Percentiles rank a stretch among this genome's conserved stretches.
Conservation (phyloP, 1,284 basidiomycete species). For the Sporisorium exsertum region DNA sequence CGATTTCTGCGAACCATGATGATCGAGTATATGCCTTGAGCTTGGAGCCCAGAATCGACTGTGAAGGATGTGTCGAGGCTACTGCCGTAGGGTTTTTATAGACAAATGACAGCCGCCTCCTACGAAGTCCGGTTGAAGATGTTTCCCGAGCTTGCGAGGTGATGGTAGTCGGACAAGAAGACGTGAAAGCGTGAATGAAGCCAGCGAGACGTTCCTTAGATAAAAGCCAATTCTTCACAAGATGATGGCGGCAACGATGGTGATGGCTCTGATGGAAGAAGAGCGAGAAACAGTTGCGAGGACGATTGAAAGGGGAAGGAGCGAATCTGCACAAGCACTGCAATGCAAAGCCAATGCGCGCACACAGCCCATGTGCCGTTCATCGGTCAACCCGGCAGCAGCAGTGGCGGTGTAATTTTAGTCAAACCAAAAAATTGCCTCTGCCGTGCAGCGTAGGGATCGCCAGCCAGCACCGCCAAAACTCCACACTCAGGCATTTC, state of each 20-base stretch:
- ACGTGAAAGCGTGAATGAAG: background rate
- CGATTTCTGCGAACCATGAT: slow-evolving; percentile 29
- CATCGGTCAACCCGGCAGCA: background rate
- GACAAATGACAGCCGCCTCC: slow-evolving; percentile 10
- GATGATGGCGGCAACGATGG: background rate
- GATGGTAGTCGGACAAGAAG: background rate
- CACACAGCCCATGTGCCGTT: slow-evolving; percentile 3
- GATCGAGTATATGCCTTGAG: background rate
- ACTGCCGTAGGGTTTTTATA: background rate
- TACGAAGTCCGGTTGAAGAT: background rate
- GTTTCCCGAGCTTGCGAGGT: background rate
- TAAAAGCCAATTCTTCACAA: too few species aligned
- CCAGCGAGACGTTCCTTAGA: too few species aligned
- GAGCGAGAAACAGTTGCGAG: background rate
- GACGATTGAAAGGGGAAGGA: background rate
- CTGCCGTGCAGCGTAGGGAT: slow-evolving; percentile 2
- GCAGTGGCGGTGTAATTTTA: slow-evolving; percentile 3
- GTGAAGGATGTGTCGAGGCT: background rate
- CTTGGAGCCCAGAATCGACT: background rate
- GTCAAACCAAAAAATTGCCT: background rate
- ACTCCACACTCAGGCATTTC: background rate
- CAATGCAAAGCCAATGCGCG: slow-evolving; percentile 4
- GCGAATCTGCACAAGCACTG: slow-evolving; percentile 22
- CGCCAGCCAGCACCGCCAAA: slow-evolving; percentile 1
- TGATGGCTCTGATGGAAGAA: background rate